Base-by-base conservation (phyloP, 352 stramenopile genomes). In the Pythium phragmitis region DNA sequence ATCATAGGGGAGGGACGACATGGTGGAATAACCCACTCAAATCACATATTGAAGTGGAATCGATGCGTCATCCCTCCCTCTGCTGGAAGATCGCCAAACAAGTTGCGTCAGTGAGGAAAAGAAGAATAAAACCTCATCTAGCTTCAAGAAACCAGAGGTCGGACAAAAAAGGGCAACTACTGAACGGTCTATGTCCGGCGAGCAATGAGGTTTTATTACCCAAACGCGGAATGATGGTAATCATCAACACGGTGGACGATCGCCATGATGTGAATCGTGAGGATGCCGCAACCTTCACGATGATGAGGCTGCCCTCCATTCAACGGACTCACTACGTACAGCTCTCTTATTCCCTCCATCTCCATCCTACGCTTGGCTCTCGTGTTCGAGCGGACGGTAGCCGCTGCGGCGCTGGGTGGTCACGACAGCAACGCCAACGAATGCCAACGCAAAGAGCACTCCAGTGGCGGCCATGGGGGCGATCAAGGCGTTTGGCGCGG, bases 351-450 rank as follows among this genome's bases (percentile, higher is more conserved):
- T 43, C 28, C 49, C 23, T 39, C 21, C 46, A 52, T 11, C 6
- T 13, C n/a, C 19, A 30, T 6, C n/a, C 23, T 45, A 57, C 28
- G 34, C 33, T 16, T 37, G 16, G 21, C 16, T 30, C 23, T 17
- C 4, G n/a, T 8, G n/a, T 7, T 50, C 26, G 19, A 65, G 37
- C 3, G 30, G 16, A 8, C 50, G 16, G 42, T 67, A 67, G 51
- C 60, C 60, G 28, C 43, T 60, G 34, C 60, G 60, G 45, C 60
- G 60, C 28, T 43, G 51, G 33, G 43, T 19, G 21, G 60, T 67
- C n/a, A 36, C 42, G 17, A 42, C 28, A 2, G 33, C 33, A n/a
- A 57, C 23, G 7, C 43, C 50, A 13, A 39, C 50, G 23, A 53
- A 48, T 1, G 49, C 59, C 26, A 37, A 7, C 0, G 26, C 59